Percentiles rank a stretch among this genome's conserved stretches.
These are phyloP conservation scores for Fragaria ananassa DNA, from an alignment of 306 rosid species.

Conservation along the genomic window DNA sequence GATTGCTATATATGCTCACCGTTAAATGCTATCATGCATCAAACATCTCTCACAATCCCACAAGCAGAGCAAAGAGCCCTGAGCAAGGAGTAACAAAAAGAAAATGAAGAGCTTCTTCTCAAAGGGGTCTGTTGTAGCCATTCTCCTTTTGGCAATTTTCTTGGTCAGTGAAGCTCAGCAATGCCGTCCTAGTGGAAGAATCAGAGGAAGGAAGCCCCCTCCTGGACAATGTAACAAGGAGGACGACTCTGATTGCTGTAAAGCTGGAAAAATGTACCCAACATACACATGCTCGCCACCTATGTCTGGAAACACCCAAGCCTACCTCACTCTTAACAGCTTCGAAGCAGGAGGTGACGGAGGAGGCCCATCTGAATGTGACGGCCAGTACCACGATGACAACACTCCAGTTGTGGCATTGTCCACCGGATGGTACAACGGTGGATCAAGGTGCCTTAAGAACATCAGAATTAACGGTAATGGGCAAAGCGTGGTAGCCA, in stretches of 20 bases:
- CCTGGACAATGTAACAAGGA: slow-evolving; percentile 21
- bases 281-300: slow-evolving; percentile 42
- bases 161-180: slow-evolving; percentile 13
- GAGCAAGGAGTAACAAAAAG: not conserved
- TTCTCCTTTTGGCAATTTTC: not conserved
- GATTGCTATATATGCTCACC: not conserved
- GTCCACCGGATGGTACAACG: slow-evolving; percentile 46
- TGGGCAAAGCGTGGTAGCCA: slow-evolving; percentile 44
- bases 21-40: not conserved
- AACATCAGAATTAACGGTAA: slow-evolving; percentile 41
- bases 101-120: slow-evolving; percentile 19
- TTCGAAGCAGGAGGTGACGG: slow-evolving; percentile 41
- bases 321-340: slow-evolving; percentile 41
- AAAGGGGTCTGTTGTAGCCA: not conserved
- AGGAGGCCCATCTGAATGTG: slow-evolving; percentile 40
- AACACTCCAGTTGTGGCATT: slow-evolving; percentile 42
- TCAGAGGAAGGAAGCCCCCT: slow-evolving; percentile 26
- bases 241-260: slow-evolving; percentile 27
- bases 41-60: not conserved
- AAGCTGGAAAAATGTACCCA: slow-evolving; percentile 26
- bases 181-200: slow-evolving; percentile 24
- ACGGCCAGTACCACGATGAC: slow-evolving; percentile 35
- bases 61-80: not conserved
- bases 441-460: slow-evolving; percentile 32
- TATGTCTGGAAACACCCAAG: slow-evolving; percentile 27